A percentile compares a stretch with the other conserved stretches of the same genome.
These are phyloP conservation scores for Immersiporthe knoxdaviesiana DNA, from an alignment of 2,329 filamentous ascomycete species.

Conservation along the genomic window DNA sequence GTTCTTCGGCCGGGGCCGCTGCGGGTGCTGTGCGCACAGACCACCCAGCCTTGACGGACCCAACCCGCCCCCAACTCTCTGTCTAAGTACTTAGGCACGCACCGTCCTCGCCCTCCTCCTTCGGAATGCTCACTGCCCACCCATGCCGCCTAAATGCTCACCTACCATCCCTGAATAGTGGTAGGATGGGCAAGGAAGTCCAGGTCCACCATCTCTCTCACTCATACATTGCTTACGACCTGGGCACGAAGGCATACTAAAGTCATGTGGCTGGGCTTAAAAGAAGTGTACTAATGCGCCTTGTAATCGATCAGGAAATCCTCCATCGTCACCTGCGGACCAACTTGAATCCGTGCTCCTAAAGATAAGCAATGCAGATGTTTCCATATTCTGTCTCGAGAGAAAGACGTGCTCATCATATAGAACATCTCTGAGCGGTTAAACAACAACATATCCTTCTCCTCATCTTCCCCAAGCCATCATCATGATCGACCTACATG, in stretches of 20 bases:
- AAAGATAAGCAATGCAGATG: background rate
- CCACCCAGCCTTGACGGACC: background rate
- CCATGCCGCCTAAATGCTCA: too few species aligned
- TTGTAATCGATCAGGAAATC: background rate
- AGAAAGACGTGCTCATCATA: background rate
- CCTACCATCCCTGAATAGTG: too few species aligned
- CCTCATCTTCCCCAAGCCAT: background rate
- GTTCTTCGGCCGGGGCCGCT: background rate
- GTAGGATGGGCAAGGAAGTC: too few species aligned
- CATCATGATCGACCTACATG: conserved; percentile 16
- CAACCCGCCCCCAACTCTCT: background rate
- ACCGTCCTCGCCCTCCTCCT: too few species aligned
- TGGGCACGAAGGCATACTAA: background rate
- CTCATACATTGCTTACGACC: background rate
- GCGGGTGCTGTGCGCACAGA: background rate
- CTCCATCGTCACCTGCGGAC: background rate
- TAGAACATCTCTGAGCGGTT: background rate
- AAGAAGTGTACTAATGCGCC: background rate
- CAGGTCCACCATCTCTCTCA: background rate
- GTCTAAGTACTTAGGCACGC: too few species aligned
- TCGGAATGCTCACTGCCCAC: too few species aligned
- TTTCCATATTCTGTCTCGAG: background rate
- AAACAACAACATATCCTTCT: background rate
- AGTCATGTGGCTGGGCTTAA: background rate
- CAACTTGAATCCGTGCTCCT: background rate